Conservation (phyloP, 192 early-diverging fungal species). For the Coemansia sp. region DNA sequence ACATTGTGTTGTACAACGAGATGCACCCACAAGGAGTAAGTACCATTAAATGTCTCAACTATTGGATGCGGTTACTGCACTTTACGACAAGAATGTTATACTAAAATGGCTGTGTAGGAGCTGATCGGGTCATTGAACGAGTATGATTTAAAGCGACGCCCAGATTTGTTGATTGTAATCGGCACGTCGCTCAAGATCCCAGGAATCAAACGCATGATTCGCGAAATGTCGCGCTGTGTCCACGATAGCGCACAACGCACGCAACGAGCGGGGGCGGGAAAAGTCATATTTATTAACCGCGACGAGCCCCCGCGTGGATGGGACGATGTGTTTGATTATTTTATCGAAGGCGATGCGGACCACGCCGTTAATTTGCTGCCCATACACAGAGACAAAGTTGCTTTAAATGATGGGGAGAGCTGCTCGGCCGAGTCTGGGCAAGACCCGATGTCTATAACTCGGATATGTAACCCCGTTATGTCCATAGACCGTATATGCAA, state of each 20-base stretch:
- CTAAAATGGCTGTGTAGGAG: slow-evolving; percentile 20
- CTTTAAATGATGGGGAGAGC: not conserved
- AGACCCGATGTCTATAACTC: too few relatives aligned
- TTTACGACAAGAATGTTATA: not conserved
- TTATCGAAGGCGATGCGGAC: slow-evolving; percentile 47
- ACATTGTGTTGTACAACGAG: slow-evolving; percentile 96
- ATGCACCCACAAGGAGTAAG: slow-evolving; percentile 47
- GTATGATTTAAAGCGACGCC: slow-evolving; percentile 47
- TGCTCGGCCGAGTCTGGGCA: too few relatives aligned
- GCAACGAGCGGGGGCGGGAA: slow-evolving; percentile 44
- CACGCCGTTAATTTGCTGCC: slow-evolving; percentile 30
- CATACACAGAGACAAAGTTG: not conserved
- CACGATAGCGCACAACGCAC: slow-evolving; percentile 27
- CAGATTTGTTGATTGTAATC: slow-evolving; percentile 57
- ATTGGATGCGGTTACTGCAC: too few relatives aligned
- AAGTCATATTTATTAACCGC: slow-evolving; percentile 51
- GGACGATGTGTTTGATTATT: slow-evolving; percentile 57
- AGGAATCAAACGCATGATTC: slow-evolving; percentile 55
- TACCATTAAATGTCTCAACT: too few relatives aligned
- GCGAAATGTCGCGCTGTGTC: slow-evolving; percentile 53
- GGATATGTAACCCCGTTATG: too few relatives aligned
- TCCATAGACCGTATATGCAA: too few relatives aligned
- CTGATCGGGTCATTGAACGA: slow-evolving; percentile 46
- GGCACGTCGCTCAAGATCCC: slow-evolving; percentile 57
- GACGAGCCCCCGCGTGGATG: slow-evolving; percentile 52